Percentiles rank a stretch among this genome's conserved stretches.
Evolutionary conservation across 495 filamentous ascomycete genomes (phyloP).

Genomic region (Aspergillus nidulans): DNA sequence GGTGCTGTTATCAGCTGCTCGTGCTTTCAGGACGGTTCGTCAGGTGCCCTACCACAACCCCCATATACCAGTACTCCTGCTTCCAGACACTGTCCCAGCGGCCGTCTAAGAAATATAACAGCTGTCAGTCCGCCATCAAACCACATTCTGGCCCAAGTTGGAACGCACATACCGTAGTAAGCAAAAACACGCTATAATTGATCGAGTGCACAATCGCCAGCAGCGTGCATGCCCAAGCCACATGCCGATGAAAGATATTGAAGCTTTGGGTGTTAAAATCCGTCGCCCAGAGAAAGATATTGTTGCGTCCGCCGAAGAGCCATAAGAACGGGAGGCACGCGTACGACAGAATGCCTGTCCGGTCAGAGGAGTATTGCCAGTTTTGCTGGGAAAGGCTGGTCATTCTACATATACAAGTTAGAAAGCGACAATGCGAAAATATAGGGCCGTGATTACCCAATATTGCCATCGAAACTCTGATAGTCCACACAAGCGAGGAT

Average conservation of each 20-base stretch:
- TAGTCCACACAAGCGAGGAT: conserved; percentile 21
- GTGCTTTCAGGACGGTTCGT: too few species aligned
- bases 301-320: conserved; percentile 40
- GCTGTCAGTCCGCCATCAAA: neutral
- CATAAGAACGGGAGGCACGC: conserved; percentile 37
- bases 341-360: conserved; percentile 33
- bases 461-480: conserved; percentile 14
- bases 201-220: conserved; percentile 40
- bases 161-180: conserved; percentile 3
- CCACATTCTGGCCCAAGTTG: neutral
- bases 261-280: conserved; percentile 35
- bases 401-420: neutral
- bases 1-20: too few species aligned
- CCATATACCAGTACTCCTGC: conserved; percentile 33
- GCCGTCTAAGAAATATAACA: neutral
- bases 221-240: conserved; percentile 37
- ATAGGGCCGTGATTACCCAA: neutral
- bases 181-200: conserved; percentile 26
- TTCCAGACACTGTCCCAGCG: conserved; percentile 17
- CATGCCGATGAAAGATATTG: conserved; percentile 41
- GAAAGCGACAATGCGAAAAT: neutral
- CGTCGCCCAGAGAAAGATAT: conserved; percentile 39
- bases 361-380: conserved; percentile 28
- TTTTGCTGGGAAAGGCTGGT: conserved; percentile 10
- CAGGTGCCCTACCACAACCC: conserved; percentile 25